Evolutionary conservation across 1,284 basidiomycete genomes (phyloP).

Genomic region (Ceratobasidium sp.): DNA sequence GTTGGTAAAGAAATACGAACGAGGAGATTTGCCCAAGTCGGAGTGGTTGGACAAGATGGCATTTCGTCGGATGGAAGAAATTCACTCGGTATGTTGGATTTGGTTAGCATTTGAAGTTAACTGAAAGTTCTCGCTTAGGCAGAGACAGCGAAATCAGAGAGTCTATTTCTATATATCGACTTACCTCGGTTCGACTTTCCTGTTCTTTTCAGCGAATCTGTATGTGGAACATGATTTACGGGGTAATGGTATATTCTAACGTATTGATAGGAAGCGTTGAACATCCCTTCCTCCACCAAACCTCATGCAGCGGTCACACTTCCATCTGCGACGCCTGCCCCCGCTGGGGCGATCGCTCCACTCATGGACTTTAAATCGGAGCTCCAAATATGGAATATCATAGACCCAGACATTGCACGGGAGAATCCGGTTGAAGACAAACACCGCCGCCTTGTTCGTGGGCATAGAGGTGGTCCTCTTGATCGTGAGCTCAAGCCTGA

Average conservation of each 20-base stretch:
- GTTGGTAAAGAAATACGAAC: conserved; percentile 95
- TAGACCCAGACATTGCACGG: conserved; percentile 87
- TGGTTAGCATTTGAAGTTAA: not conserved
- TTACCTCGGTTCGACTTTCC: conserved; percentile 98
- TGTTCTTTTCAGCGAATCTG: conserved; percentile 92
- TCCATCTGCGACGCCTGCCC: conserved; percentile 34
- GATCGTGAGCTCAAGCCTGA: conserved; percentile 97
- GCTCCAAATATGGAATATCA: conserved; percentile 81
- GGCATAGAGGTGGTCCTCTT: conserved; percentile 92
- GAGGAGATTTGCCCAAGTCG: conserved; percentile 90
- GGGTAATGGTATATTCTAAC: not conserved
- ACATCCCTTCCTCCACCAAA: conserved; percentile 24
- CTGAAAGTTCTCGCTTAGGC: conserved; percentile 56
- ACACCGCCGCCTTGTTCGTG: conserved; percentile 90
- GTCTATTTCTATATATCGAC: conserved; percentile 93
- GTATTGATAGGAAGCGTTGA: conserved; percentile 26
- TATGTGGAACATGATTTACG: conserved; percentile 49
- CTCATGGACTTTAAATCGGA: conserved; percentile 62
- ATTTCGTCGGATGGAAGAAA: conserved; percentile 92
- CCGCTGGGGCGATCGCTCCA: conserved; percentile 48
- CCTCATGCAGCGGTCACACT: conserved; percentile 19
- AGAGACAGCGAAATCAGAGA: conserved; percentile 86
- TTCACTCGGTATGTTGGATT: conserved; percentile 72
- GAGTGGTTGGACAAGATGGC: conserved; percentile 96
- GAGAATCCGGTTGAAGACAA: conserved; percentile 99